Base-by-base conservation (phyloP, 371 early-diverging fungal genomes). In the Apophysomyces variabilis region DNA sequence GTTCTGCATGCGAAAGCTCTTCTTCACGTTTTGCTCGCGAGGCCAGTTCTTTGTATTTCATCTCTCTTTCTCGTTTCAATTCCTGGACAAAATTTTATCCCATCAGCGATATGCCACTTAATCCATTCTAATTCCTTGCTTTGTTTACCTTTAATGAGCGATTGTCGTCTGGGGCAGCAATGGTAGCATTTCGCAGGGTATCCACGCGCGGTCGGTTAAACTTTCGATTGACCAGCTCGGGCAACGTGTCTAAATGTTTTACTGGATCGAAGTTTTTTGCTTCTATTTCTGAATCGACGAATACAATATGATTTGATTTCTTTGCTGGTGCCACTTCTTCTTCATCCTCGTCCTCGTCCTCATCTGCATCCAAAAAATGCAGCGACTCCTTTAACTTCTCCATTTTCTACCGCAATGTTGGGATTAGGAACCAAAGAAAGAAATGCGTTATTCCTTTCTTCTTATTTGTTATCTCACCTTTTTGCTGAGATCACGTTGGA, bases 231-330 rank as follows among this genome's bases (percentile, higher is more conserved):
- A 95, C 80, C n/a, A 96, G 84, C 67, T 94, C 94, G 0, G 92
- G 92, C 61, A 87, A 76, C 18, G 96, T 97, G 62, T 91, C 88
- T 68, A 96, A 93, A 72, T 95, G 90, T 69, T 89, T 86, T 36
- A 72, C 88, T 37, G 86, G 77, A 62, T 84, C 87, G 67, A 95
- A 95, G 18, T 58, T 67, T 58, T 84, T 76, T 43, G 85, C 91
- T 72, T 95, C 85, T 38, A 85, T 79, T 57, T 92, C 92, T 61
- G 75, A 79, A 62, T 96, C 96, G 5, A 97, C 96, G 85, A 97
- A 98, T 37, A 98, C 88, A 50, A 90, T 91, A 71, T 97, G 96
- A 38, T 84, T 89, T 36, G 88, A 81, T 66, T 84, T 87, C 32
- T 62, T 70, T 14, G 74, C 65, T 38, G 73, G 59, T 26, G 43